Evolutionary conservation across 176 grass and related monocot species (phyloP).

Genomic region (Bonia amplexicaulis): DNA sequence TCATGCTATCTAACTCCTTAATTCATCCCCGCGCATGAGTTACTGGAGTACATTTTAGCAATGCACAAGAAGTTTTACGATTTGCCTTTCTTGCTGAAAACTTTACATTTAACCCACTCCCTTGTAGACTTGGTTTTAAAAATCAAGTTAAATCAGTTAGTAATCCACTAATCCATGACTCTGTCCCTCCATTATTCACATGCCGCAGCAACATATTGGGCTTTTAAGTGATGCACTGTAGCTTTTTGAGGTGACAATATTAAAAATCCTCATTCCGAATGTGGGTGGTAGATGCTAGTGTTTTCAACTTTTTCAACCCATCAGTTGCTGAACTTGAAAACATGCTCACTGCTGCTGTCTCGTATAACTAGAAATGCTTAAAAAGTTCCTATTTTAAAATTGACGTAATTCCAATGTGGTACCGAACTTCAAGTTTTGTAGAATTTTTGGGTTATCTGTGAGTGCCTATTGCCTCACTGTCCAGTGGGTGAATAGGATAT

Average conservation of each 20-base stretch:
- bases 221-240: background rate
- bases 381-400: background rate
- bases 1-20: constrained; percentile 10
- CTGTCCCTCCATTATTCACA: background rate
- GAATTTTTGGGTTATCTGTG: background rate
- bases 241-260: background rate
- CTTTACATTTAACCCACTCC: background rate
- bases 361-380: background rate
- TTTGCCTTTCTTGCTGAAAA: background rate
- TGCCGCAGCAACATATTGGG: background rate
- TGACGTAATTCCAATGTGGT: background rate
- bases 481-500: background rate
- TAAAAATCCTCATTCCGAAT: background rate
- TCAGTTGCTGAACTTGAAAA: background rate
- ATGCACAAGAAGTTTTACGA: background rate
- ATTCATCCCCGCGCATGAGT: background rate
- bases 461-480: background rate
- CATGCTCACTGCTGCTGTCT: background rate
- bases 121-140: background rate
- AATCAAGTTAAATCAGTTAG: background rate
- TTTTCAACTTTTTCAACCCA: background rate
- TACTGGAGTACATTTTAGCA: background rate
- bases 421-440: background rate
- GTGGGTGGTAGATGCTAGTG: background rate
- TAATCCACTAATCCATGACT: background rate